A percentile compares a stretch with the other conserved stretches of the same genome.
phyloP scores from a whole-genome alignment of 768 basidiomycete genomes.

The Neoboletus subvelutipes region DNA sequence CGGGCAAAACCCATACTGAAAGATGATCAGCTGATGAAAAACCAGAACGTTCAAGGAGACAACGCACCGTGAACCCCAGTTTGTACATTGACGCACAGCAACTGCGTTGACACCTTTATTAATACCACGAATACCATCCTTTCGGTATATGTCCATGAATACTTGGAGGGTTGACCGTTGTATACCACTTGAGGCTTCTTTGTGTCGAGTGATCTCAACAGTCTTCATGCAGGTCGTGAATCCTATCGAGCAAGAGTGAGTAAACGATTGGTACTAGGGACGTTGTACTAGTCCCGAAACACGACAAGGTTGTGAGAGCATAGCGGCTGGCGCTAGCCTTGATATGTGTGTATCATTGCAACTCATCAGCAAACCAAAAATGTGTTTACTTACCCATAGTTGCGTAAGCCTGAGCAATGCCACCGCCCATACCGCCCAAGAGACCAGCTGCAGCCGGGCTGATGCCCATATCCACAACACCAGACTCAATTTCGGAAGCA shows the following conservation, averaged over 20 bases:
- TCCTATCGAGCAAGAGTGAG: conserved; percentile 47
- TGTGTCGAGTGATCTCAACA: conserved; percentile 94
- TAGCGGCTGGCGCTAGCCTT: conserved; percentile 23
- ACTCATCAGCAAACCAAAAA: neutral
- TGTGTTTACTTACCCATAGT: conserved; percentile 86
- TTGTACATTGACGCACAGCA: conserved; percentile 88
- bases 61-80: conserved; percentile 86
- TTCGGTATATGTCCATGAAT: conserved; percentile 91
- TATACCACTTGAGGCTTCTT: conserved; percentile 80
- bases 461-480: conserved; percentile 60
- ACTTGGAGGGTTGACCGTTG: conserved; percentile 93
- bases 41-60: neutral
- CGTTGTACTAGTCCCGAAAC: conserved; percentile 10
- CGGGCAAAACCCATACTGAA: conserved; percentile 94
- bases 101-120: conserved; percentile 99
- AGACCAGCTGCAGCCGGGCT: conserved; percentile 83
- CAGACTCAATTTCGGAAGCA: conserved; percentile 90
- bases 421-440: conserved; percentile 96
- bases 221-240: conserved; percentile 99
- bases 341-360: conserved; percentile 19
- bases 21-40: conserved; percentile 5
- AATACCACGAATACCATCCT: conserved; percentile 92
- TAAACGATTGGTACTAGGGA: neutral
- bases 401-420: conserved; percentile 96
- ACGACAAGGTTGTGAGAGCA: conserved; percentile 13